Evolutionary conservation across 225 moss, liverwort and hornwort genomes (phyloP).

Genomic region (Sphagnum tenellum): DNA sequence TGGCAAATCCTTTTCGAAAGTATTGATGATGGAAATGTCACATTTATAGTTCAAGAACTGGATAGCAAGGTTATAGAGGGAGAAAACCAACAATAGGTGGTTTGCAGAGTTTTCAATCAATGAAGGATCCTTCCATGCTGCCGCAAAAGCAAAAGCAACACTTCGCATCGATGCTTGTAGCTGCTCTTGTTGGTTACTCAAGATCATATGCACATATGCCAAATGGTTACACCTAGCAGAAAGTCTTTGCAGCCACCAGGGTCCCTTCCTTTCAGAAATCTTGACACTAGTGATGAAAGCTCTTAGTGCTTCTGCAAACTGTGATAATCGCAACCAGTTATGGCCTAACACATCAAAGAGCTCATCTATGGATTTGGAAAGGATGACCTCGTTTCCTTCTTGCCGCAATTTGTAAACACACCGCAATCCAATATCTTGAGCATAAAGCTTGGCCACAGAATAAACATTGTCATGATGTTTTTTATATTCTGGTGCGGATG

Average conservation of each 20-base stretch:
- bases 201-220: background rate
- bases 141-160: background rate
- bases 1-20: background rate
- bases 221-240: background rate
- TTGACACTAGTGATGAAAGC: background rate
- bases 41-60: background rate
- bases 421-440: background rate
- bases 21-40: background rate
- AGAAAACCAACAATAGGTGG: background rate
- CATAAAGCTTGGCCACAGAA: background rate
- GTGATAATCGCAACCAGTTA: background rate
- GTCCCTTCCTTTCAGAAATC: background rate
- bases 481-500: background rate
- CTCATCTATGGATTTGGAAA: background rate
- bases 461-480: background rate
- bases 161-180: background rate
- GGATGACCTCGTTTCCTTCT: background rate
- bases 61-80: slow-evolving; percentile 1
- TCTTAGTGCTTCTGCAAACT: background rate
- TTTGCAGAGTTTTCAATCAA: too few species aligned
- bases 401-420: background rate
- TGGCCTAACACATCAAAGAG: background rate
- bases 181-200: slow-evolving; percentile 1
- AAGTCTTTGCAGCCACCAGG: background rate
- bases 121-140: too few species aligned